Conservation (phyloP, 2,329 filamentous ascomycete genomes). For the Xylariaceae sp. region DNA sequence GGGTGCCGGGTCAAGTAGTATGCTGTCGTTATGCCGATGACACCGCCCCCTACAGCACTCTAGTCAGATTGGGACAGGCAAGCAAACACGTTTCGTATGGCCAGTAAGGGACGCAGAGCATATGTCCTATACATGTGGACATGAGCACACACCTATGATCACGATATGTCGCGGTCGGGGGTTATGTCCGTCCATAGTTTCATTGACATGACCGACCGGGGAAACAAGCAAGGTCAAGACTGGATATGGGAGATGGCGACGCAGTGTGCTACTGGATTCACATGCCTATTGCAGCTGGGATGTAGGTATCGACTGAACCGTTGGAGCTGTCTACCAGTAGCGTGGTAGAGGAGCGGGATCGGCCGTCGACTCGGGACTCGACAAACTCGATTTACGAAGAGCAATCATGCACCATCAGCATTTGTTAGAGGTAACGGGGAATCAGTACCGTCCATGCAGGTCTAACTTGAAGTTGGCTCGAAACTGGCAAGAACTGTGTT, state of each 20-base stretch:
- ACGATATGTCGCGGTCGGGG: conserved; percentile 29
- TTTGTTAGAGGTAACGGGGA: too few relatives aligned
- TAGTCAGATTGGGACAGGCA: conserved; percentile 9
- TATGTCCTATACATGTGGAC: too few relatives aligned
- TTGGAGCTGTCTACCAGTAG: too few relatives aligned
- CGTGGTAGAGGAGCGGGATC: too few relatives aligned
- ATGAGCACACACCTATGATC: conserved; percentile 24
- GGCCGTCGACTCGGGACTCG: too few relatives aligned
- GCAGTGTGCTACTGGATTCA: neutral
- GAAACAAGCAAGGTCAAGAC: neutral
- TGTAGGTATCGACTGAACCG: neutral
- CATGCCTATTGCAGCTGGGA: neutral
- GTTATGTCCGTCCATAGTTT: conserved; percentile 24
- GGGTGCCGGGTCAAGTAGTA: conserved; percentile 89
- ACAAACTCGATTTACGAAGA: too few relatives aligned
- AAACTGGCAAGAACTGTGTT: too few relatives aligned
- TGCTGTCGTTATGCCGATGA: conserved; percentile 87
- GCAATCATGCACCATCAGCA: too few relatives aligned
- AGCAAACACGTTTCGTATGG: too few relatives aligned
- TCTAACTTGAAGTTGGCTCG: too few relatives aligned
- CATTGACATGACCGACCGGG: conserved; percentile 19
- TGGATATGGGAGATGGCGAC: conserved; percentile 3
- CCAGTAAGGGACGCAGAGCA: too few relatives aligned
- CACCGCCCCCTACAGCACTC: conserved; percentile 66
- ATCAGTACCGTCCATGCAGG: too few relatives aligned